A percentile compares a stretch with the other conserved stretches of the same genome.
phyloP scores from a whole-genome alignment of 2,329 filamentous ascomycete genomes.

The Colletotrichum sublineola region DNA sequence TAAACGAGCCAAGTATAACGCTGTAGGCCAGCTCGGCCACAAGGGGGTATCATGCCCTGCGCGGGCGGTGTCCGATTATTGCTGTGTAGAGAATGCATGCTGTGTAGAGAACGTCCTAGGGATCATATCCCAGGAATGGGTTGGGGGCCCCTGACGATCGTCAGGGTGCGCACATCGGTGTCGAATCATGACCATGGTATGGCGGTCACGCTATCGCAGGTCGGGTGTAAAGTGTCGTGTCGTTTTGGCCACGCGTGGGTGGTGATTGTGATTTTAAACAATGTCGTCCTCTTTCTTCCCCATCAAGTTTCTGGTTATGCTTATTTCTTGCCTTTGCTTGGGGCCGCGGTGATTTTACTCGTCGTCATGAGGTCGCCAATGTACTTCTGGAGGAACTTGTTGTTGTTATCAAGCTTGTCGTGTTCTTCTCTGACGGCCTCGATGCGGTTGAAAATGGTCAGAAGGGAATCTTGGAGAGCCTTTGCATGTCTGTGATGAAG shows the following conservation, averaged over 20 bases:
- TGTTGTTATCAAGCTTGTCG: constrained; percentile 95
- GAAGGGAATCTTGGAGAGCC: constrained; percentile 87
- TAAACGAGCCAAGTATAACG: constrained; percentile 39
- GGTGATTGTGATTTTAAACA: background rate
- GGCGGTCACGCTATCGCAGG: background rate
- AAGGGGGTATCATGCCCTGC: constrained; percentile 41
- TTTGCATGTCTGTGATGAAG: constrained; percentile 80
- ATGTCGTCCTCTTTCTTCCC: background rate
- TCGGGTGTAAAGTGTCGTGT: background rate
- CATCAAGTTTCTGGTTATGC: too few relatives aligned
- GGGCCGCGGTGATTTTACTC: constrained; percentile 76
- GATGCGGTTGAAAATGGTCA: constrained; percentile 92
- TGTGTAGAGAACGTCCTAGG: constrained; percentile 15
- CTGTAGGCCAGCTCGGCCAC: constrained; percentile 40
- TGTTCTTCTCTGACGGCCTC: constrained; percentile 95
- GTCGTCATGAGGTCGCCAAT: constrained; percentile 95
- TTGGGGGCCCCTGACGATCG: background rate
- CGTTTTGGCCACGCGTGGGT: background rate
- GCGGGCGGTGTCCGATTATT: constrained; percentile 41
- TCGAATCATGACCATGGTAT: background rate
- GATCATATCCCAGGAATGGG: constrained; percentile 5
- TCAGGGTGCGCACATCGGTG: background rate
- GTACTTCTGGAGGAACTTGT: constrained; percentile 97
- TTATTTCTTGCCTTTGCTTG: constrained; percentile 68
- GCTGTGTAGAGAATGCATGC: constrained; percentile 28